These are phyloP conservation scores for Solanum sitiens DNA, from an alignment of 257 asterid genomes.

Conservation along the genomic window DNA sequence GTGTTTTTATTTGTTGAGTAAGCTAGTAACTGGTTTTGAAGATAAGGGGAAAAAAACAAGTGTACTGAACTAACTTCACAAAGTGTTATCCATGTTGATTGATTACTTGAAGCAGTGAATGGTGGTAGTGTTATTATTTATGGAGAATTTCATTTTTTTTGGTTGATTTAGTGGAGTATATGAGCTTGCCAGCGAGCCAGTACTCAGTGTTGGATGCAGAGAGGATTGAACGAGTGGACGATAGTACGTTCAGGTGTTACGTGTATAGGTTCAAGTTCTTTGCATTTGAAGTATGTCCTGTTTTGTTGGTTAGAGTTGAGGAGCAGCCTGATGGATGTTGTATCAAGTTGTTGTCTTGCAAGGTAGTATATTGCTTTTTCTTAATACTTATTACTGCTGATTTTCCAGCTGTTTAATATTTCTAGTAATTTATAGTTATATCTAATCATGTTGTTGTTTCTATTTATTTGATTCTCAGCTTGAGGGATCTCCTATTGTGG, in stretches of 20 bases:
- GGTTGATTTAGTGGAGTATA: slow-evolving; percentile 55
- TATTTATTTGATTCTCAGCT: slow-evolving; percentile 37
- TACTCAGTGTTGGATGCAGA: slow-evolving; percentile 97
- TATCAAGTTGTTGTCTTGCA: slow-evolving; percentile 87
- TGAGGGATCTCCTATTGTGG: slow-evolving; percentile 82
- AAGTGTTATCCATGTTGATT: background rate
- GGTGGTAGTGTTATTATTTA: background rate
- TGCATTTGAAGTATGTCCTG: slow-evolving; percentile 86
- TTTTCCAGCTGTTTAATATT: background rate
- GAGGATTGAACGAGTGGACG: slow-evolving; percentile 92
- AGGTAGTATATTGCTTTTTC: slow-evolving; percentile 29
- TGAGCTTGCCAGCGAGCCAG: slow-evolving; percentile 98
- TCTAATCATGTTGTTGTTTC: background rate
- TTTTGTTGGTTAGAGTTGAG: slow-evolving; percentile 87
- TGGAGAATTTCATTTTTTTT: background rate
- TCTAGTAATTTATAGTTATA: background rate
- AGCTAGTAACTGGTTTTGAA: slow-evolving; percentile 85
- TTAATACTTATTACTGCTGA: background rate
- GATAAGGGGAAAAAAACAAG: background rate
- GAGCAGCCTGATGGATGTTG: slow-evolving; percentile 90
- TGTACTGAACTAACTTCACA: background rate
- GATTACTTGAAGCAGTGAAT: background rate
- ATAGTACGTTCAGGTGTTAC: slow-evolving; percentile 76
- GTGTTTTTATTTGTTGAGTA: slow-evolving; percentile 11
- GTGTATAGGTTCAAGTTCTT: slow-evolving; percentile 77